These are phyloP conservation scores for Claviceps monticola DNA, from an alignment of 2,329 filamentous ascomycete species.

Conservation along the genomic window DNA sequence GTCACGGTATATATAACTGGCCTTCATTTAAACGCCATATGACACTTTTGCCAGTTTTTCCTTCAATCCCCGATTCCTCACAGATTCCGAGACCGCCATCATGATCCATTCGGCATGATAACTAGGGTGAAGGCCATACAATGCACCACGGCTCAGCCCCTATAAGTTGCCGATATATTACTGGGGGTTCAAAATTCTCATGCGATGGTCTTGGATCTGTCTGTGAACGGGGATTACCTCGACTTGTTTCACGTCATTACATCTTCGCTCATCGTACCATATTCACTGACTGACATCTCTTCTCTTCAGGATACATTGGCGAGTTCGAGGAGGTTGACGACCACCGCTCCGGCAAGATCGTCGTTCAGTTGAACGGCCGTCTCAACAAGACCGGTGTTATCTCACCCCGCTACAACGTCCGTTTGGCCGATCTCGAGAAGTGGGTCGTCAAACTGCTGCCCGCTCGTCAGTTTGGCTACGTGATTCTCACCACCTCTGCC, in stretches of 20 bases:
- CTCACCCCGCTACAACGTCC: constrained; percentile 98
- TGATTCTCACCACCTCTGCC: constrained; percentile 96
- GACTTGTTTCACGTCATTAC: constrained; percentile 30
- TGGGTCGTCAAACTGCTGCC: constrained; percentile 99
- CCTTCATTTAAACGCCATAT: not conserved
- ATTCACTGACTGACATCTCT: constrained; percentile 32
- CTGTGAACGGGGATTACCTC: not conserved
- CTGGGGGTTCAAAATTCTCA: constrained; percentile 22
- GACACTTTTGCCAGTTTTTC: not conserved
- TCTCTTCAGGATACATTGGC: constrained; percentile 76
- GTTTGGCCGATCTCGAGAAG: constrained; percentile 95
- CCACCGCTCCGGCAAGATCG: constrained; percentile 99
- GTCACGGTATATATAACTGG: constrained; percentile 73
- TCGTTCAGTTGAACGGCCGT: constrained; percentile 96
- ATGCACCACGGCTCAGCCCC: constrained; percentile 78
- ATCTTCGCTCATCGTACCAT: constrained; percentile 90
- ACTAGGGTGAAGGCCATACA: constrained; percentile 87
- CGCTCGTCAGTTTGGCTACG: constrained; percentile 98
- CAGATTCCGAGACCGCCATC: constrained; percentile 9
- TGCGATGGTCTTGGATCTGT: constrained; percentile 74
- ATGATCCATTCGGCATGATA: constrained; percentile 82
- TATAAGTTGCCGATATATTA: constrained; percentile 99
- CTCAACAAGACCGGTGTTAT: constrained; percentile 99
- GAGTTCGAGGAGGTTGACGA: constrained; percentile 99
- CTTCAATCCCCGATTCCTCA: not conserved